Percentiles rank a stretch among this genome's conserved stretches.
phyloP scores from a whole-genome alignment of 257 asterid species.

The Ilex asprella region DNA sequence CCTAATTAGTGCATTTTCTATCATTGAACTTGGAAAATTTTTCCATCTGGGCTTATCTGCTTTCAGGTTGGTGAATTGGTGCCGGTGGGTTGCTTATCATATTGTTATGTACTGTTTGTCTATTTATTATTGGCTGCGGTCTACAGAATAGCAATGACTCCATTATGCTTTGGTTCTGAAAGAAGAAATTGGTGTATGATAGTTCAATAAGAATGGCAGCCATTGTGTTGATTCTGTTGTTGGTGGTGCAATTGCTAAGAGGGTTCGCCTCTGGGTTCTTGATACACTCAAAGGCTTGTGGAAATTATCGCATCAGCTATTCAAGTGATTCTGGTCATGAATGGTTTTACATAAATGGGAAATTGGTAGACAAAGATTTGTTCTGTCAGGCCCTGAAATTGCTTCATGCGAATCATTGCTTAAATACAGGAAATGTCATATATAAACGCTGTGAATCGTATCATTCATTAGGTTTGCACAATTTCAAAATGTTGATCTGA shows the following conservation, averaged over 20 bases:
- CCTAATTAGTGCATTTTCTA: not conserved
- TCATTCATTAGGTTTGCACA: conserved; percentile 43
- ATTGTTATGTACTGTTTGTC: not conserved
- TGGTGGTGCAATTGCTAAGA: conserved; percentile 36
- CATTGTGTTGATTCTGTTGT: conserved; percentile 26
- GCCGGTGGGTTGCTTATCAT: not conserved
- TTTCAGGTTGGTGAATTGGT: not conserved
- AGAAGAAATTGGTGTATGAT: conserved; percentile 26
- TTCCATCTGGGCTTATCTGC: not conserved
- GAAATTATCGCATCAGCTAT: conserved; percentile 37
- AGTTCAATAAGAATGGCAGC: conserved; percentile 31
- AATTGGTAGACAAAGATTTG: conserved; percentile 43
- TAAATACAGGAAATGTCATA: conserved; percentile 20
- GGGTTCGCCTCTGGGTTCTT: conserved; percentile 37
- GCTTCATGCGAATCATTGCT: conserved; percentile 37
- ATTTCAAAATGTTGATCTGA: not conserved
- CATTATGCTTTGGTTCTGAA: conserved; percentile 12
- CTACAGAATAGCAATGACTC: conserved; percentile 29
- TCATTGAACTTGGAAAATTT: not conserved
- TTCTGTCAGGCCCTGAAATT: conserved; percentile 55
- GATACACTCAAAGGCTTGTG: conserved; percentile 42
- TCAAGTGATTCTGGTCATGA: conserved; percentile 31
- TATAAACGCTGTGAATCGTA: conserved; percentile 37
- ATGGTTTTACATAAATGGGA: conserved; percentile 51
- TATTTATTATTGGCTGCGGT: conserved; percentile 10